Base-by-base conservation (phyloP, 192 early-diverging fungal genomes). In the Entomortierella beljakovae region DNA sequence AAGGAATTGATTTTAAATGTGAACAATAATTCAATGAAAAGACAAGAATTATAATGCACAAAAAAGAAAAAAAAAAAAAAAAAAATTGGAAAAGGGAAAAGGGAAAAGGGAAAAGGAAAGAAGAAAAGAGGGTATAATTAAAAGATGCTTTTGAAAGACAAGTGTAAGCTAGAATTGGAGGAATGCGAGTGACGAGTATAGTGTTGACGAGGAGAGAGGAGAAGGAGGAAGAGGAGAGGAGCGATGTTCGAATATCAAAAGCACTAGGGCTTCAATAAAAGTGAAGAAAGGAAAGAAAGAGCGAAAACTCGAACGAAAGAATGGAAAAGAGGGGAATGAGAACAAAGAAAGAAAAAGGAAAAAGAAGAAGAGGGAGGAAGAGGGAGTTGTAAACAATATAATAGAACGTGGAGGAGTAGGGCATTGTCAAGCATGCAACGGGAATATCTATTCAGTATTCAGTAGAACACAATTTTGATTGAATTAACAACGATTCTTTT, bases 71-170 rank as follows among this genome's bases (percentile, higher is more conserved):
- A 22, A n/a, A 23, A n/a, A 23, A 52, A 23, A 52, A 22, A 52
- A 52, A 23, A 6, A 22, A 8, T 22, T 22, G 23, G 23, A 52
- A 52, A 9, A 52, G 7, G 22, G 23, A 52, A 52, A 52, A 52
- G 23, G 13, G 22, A 52, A 9, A 52, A 16, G 7, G 22, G 23
- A 57, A 29, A 31, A 9, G 42, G 37, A 60, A 22, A 60, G 37
- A 42, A 28, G 42, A 18, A 37, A 6, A 42, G 37, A 60, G 33
- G 33, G n/a, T 31, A 32, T 16, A 31, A 32, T 15, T 20, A 18
- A 50, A 54, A 54, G 26, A 31, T 20, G 34, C 61, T 61, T 37
- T 18, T 18, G 46, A 64, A 53, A 10, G 52, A 26, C 33, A 53
- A 10, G 49, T 53, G 49, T 4, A 34, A 43, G 3, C 9, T 31